These are phyloP conservation scores for Sugiyamaella floridensis DNA, from an alignment of 805 yeast genomes.

Conservation along the genomic window DNA sequence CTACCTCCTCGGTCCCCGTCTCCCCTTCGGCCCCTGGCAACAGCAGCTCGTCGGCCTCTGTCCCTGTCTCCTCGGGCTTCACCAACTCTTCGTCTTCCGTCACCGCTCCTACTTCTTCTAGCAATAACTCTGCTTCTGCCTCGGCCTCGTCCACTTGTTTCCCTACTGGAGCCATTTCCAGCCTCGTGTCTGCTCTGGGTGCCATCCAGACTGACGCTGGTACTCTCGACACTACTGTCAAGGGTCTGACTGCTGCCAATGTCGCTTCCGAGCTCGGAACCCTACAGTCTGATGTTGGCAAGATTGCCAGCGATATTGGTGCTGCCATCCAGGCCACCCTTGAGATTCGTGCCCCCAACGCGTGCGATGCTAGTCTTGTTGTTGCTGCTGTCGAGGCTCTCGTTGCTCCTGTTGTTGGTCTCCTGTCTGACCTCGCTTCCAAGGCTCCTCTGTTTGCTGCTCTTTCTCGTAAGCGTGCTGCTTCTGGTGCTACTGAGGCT, in stretches of 20 bases:
- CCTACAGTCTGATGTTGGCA: constrained; percentile 24
- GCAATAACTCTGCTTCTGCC: not conserved
- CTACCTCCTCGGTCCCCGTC: too few relatives aligned
- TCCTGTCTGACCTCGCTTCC: constrained; percentile 18
- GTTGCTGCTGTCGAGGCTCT: constrained; percentile 8
- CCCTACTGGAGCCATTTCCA: constrained; percentile 2
- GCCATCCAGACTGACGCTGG: constrained; percentile 8
- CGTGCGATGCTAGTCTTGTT: constrained; percentile 11
- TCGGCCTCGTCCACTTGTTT: constrained; percentile 10
- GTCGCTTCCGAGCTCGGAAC: constrained; percentile 25
- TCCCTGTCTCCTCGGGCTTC: constrained; percentile 8
- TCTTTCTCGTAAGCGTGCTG: constrained; percentile 11
- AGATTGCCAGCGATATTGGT: constrained; percentile 19
- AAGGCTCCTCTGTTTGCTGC: constrained; percentile 23
- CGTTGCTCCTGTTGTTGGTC: constrained; percentile 14
- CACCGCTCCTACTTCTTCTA: not conserved
- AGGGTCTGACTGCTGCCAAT: constrained; percentile 7
- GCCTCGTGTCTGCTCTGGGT: constrained; percentile 10
- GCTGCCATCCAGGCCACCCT: constrained; percentile 7
- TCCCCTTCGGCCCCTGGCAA: constrained; percentile 10
- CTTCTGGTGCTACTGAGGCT: constrained; percentile 16
- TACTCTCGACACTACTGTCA: constrained; percentile 7
- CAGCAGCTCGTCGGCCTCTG: constrained; percentile 12
- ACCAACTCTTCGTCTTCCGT: not conserved
- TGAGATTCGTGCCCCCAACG: constrained; percentile 9